Conservation (phyloP, 2,329 filamentous ascomycete species). For the Pseudogymnoascus sp. region DNA sequence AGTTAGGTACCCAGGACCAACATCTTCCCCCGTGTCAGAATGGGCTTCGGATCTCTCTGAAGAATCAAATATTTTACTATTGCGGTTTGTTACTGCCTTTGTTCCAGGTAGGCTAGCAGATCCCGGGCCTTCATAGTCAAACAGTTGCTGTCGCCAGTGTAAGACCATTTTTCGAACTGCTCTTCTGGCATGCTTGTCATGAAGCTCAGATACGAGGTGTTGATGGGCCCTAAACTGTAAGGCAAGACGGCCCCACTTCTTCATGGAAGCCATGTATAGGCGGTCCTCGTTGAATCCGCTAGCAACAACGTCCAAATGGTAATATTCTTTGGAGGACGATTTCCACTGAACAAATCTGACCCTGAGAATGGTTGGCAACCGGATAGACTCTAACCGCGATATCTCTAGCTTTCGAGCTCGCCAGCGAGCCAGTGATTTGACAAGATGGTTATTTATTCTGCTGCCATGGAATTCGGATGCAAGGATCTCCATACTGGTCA, state of each 20-base stretch:
- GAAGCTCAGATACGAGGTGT: slow-evolving; percentile 24
- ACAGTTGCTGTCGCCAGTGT: slow-evolving; percentile 26
- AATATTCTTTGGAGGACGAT: slow-evolving; percentile 18
- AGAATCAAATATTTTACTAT: background rate
- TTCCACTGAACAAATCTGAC: slow-evolving; percentile 25
- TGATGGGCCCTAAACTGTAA: slow-evolving; percentile 24
- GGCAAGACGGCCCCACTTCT: slow-evolving; percentile 26
- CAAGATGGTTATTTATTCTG: slow-evolving; percentile 22
- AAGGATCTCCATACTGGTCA: slow-evolving; percentile 25
- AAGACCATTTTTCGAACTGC: slow-evolving; percentile 28
- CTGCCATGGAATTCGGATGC: slow-evolving; percentile 21
- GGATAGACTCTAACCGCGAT: slow-evolving; percentile 22
- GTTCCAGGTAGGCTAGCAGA: background rate
- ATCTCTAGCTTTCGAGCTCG: slow-evolving; percentile 23
- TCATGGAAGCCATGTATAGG: slow-evolving; percentile 20
- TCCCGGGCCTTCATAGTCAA: background rate
- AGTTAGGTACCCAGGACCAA: slow-evolving; percentile 20
- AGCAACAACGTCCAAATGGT: slow-evolving; percentile 22
- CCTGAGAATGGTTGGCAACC: slow-evolving; percentile 18
- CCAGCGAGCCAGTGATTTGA: slow-evolving; percentile 28
- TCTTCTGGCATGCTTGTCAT: slow-evolving; percentile 27
- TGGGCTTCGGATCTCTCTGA: slow-evolving; percentile 20
- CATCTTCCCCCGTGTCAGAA: slow-evolving; percentile 26
- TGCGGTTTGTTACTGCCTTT: background rate
- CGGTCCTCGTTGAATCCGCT: slow-evolving; percentile 24